Evolutionary conservation across 805 yeast species (phyloP).

Genomic region (Ogataea pilisensis): DNA sequence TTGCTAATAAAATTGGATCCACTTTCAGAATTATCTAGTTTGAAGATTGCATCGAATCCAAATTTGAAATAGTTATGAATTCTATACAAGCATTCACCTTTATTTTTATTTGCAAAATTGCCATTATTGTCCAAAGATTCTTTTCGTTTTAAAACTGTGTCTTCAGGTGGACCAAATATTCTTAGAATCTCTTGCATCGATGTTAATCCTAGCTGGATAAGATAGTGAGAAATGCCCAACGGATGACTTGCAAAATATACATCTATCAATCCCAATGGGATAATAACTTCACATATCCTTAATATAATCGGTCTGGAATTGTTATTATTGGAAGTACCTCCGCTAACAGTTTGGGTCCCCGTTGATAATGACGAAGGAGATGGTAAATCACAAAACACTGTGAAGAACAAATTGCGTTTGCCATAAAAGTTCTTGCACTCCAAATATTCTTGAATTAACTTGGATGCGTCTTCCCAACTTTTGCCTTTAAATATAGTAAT

Average conservation of each 20-base stretch:
- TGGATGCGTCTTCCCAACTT: constrained; percentile 29
- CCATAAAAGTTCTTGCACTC: neutral
- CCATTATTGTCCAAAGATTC: constrained; percentile 36
- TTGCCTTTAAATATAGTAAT: constrained; percentile 39
- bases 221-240: constrained; percentile 9
- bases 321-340: no score
- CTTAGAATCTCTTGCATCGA: constrained; percentile 46
- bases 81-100: constrained; percentile 13
- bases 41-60: constrained; percentile 54
- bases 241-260: constrained; percentile 26
- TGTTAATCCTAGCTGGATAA: constrained; percentile 37
- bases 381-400: constrained; percentile 3
- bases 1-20: constrained; percentile 38
- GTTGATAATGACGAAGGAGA: no score
- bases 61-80: constrained; percentile 54
- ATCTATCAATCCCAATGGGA: constrained; percentile 17
- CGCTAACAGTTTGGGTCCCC: no score
- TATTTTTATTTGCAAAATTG: constrained; percentile 11
- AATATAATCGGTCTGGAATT: constrained; percentile 6
- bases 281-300: constrained; percentile 8
- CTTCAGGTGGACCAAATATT: constrained; percentile 55
- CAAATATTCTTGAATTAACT: constrained; percentile 3
- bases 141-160: constrained; percentile 35
- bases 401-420: neutral
- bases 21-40: constrained; percentile 27